Evolutionary conservation across 495 filamentous ascomycete genomes (phyloP).

Genomic region (Friedmanniomyces endolithicus): DNA sequence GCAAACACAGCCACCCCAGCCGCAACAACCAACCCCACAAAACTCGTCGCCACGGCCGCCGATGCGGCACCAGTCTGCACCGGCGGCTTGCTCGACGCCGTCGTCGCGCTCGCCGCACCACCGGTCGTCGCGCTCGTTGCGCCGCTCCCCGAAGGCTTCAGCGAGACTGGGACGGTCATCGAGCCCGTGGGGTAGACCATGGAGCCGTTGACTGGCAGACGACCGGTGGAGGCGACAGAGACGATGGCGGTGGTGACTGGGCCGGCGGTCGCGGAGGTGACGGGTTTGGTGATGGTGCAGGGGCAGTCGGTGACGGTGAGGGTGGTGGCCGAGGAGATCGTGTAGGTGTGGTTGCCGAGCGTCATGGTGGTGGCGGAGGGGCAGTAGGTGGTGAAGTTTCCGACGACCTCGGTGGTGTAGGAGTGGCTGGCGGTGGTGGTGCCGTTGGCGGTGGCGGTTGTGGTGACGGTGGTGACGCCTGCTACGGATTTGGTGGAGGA

Average conservation of each 20-base stretch:
- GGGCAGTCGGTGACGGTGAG: neutral
- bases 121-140: constrained; percentile 3
- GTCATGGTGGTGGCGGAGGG: neutral
- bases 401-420: constrained; percentile 16
- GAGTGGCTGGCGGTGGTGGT: constrained; percentile 24
- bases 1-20: constrained; percentile 16
- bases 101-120: neutral
- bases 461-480: constrained; percentile 15
- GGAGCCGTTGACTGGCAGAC: constrained; percentile 16
- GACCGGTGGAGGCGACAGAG: constrained; percentile 8
- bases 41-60: constrained; percentile 5
- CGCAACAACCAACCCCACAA: constrained; percentile 31
- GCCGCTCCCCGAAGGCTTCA: constrained; percentile 20
- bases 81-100: neutral
- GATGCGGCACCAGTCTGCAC: constrained; percentile 2
- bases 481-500: constrained; percentile 12
- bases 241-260: constrained; percentile 4
- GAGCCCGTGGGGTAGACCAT: constrained; percentile 21
- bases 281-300: neutral
- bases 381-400: constrained; percentile 13
- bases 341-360: constrained; percentile 1
- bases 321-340: constrained; percentile 1
- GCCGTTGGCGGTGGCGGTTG: constrained; percentile 20
- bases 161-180: constrained; percentile 25
- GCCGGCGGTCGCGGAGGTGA: constrained; percentile 3